Base-by-base conservation (phyloP, 1,284 basidiomycete species). In the Cutaneotrichosporon spelunceum region DNA sequence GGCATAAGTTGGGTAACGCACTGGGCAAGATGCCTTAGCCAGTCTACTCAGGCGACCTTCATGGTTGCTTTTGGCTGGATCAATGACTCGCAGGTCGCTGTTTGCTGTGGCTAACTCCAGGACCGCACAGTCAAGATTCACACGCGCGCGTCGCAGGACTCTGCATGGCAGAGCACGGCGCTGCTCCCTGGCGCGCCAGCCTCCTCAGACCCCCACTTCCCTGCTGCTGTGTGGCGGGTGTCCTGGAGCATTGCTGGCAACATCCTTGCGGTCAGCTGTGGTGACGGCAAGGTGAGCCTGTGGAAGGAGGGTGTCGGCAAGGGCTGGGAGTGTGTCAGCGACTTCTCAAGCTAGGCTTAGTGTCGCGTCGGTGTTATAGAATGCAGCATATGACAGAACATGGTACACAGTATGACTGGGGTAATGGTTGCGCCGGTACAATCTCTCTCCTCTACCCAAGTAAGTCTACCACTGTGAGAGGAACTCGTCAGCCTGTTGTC, bases 301-400 rank as follows among this genome's bases (percentile, higher is more conserved):
- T 99, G 94, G 95, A 99, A 99, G 81, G 95, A 99, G 82, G 95
- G 91, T 76, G 80, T 97, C 72, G 93, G 92, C 86, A 93, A 94
- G 78, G 82, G 84, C 24, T 99, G 95, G 92, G 95, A 98, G 79
- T 95, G 93, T 76, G 92, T 98, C 60, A 93, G 89, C 74, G 91
- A 95, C 72, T 88, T 94, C 84, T 87, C 87, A 63, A 90, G 89
- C 75, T 93, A 66, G 64, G 53, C 36, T 33, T 2, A 33, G 39
- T 47, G 48, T 34, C 1, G 19, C 23, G 52, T 48, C 42, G 26
- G 26, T 30, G 48, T 50, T 30, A 50, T 50, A 50, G 53, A 58
- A 49, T 50, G 50, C 39, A 42, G 39, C n/a, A n/a, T 42, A 42
- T 42, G 39, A 42, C 39, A 42, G 39, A 42, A 42, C 39, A 42